These are phyloP conservation scores for Clausena lansium DNA, from an alignment of 345 rosid species.

Conservation along the genomic window DNA sequence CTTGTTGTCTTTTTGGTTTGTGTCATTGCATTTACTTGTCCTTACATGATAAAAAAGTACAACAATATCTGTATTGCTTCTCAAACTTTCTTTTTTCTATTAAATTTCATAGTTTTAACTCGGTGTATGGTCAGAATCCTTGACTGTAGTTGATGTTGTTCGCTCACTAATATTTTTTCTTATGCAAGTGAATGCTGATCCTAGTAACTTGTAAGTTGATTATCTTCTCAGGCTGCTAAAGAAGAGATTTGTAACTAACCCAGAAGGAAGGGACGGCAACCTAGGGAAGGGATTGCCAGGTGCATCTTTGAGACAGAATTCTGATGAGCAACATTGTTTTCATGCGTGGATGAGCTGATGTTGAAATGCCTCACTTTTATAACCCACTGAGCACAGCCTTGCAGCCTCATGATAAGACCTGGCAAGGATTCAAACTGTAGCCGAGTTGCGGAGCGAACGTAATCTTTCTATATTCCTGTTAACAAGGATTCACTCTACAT, in stretches of 20 bases:
- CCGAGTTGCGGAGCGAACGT: slow-evolving; percentile 72
- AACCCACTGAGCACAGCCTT: slow-evolving; percentile 85
- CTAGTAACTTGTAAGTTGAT: not conserved
- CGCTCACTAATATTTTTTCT: not conserved
- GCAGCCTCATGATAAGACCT: slow-evolving; percentile 70
- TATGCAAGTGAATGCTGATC: not conserved
- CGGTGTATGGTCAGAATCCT: not conserved
- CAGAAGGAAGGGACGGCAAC: slow-evolving; percentile 54
- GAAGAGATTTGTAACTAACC: slow-evolving; percentile 72
- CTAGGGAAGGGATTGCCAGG: slow-evolving; percentile 79
- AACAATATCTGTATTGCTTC: not conserved
- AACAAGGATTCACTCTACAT: slow-evolving; percentile 85
- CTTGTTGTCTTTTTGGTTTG: not conserved
- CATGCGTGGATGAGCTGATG: slow-evolving; percentile 77
- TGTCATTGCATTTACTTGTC: not conserved
- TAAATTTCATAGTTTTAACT: not conserved
- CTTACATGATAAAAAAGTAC: not conserved
- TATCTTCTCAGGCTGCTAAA: slow-evolving; percentile 67
- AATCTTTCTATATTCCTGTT: slow-evolving; percentile 60
- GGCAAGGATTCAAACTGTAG: slow-evolving; percentile 93
- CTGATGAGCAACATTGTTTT: slow-evolving; percentile 85
- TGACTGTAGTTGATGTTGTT: not conserved
- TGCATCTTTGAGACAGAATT: slow-evolving; percentile 93
- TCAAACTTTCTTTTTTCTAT: not conserved
- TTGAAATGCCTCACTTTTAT: slow-evolving; percentile 69